These are phyloP conservation scores for Neolentinus lepideus DNA, from an alignment of 1,284 basidiomycete species.

Conservation along the genomic window DNA sequence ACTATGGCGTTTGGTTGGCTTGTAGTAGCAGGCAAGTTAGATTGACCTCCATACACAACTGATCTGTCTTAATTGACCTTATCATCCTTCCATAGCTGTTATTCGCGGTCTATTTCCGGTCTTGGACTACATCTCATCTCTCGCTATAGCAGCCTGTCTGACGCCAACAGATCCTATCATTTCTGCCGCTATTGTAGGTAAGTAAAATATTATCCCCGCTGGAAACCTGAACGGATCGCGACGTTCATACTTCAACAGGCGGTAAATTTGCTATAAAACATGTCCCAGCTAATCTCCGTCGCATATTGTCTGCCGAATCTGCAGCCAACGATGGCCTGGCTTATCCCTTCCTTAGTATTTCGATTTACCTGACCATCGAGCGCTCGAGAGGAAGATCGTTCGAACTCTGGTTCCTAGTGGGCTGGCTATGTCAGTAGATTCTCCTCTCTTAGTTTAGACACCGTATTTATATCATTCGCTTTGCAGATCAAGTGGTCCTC, in stretches of 20 bases:
- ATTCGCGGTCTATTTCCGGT: conserved; percentile 65
- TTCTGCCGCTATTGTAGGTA: conserved; percentile 54
- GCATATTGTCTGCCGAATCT: conserved; percentile 86
- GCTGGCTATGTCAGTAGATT: conserved; percentile 60
- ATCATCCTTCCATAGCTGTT: conserved; percentile 29
- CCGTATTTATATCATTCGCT: background rate
- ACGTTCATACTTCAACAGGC: conserved; percentile 40
- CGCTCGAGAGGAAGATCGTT: conserved; percentile 56
- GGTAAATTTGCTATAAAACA: conserved; percentile 87
- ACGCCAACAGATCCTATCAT: conserved; percentile 93
- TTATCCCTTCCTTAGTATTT: conserved; percentile 87
- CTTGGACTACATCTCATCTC: conserved; percentile 64
- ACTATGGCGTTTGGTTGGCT: conserved; percentile 79
- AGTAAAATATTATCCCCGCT: conserved; percentile 6
- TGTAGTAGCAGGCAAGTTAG: conserved; percentile 46
- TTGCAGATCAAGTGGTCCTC: conserved; percentile 78
- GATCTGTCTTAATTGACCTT: background rate
- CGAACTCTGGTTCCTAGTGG: conserved; percentile 75
- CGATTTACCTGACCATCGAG: conserved; percentile 82
- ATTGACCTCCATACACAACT: background rate
- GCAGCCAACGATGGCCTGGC: conserved; percentile 86
- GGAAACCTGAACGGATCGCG: background rate
- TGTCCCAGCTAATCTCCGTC: conserved; percentile 80
- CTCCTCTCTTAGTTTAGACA: background rate
- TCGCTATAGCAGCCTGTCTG: conserved; percentile 84